Base-by-base conservation (phyloP, 768 basidiomycete genomes). In the Kwoniella europaea region DNA sequence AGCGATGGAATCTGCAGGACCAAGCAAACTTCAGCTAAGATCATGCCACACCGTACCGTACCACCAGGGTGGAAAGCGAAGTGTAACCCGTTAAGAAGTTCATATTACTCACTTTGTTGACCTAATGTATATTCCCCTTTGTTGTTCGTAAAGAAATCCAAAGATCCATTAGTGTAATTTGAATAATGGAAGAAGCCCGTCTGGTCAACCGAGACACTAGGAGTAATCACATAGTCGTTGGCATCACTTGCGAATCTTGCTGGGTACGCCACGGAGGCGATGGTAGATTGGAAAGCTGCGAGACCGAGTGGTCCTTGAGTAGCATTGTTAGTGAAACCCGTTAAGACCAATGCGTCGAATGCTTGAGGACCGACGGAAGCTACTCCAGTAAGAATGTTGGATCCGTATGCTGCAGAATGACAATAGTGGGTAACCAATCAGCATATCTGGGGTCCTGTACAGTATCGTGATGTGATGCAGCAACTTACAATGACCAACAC, bases 111-210 rank as follows among this genome's bases (percentile, higher is more conserved):
- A 73, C 71, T 69, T 41, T 68, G 67, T 58, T 76, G 72, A 24
- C 77, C 77, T 13, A 78, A 61, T n/a, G 77, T 72, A 69, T 76
- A 78, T 54, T 76, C 77, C 4, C 74, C 73, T 59, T 78, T 78
- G 56, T 56, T 76, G 20, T 57, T 64, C 20, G 74, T 78, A 65
- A 78, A 78, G 18, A 24, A 13, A 56, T 70, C 55, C 5, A 78
- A 57, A 10, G 77, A 71, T 9, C 54, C 35, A 22, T 72, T 66
- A 13, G 77, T 78, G 55, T 76, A 78, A 67, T 78, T 76, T 22
- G 77, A 75, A 64, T 75, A 75, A 56, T 73, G 74, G 72, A 77
- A 76, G 71, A 78, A 78, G 3, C 68, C 77, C 1, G 64, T 62
- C 56, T 78, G 77, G 52, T 78, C 77, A 3, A 58, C 60, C 24